A percentile compares a stretch with the other conserved stretches of the same genome.
These are phyloP conservation scores for Pseudogymnoascus sp. DNA, from an alignment of 2,329 filamentous ascomycete species.

Conservation along the genomic window DNA sequence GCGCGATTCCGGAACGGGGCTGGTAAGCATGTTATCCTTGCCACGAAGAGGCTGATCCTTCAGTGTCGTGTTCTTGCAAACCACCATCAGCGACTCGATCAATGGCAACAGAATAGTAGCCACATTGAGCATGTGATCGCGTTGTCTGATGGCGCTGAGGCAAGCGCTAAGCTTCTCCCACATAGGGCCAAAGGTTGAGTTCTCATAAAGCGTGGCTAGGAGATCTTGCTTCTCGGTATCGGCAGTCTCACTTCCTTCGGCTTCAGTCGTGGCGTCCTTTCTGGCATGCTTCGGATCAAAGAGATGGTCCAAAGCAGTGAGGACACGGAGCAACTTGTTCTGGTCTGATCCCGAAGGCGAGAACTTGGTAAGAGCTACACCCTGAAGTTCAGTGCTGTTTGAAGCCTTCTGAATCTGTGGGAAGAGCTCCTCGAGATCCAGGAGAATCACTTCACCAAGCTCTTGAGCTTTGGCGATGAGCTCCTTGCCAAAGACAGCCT, in stretches of 20 bases:
- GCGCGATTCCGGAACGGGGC: slow-evolving; percentile 69
- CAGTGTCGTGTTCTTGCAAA: slow-evolving; percentile 90
- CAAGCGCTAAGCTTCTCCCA: slow-evolving; percentile 92
- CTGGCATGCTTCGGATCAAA: slow-evolving; percentile 74
- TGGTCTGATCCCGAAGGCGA: slow-evolving; percentile 94
- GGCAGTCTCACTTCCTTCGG: slow-evolving; percentile 48
- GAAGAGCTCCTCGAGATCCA: slow-evolving; percentile 77
- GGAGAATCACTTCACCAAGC: slow-evolving; percentile 76
- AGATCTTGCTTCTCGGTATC: slow-evolving; percentile 72
- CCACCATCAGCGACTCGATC: slow-evolving; percentile 96
- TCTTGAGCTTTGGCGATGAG: slow-evolving; percentile 80
- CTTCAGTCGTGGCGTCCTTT: slow-evolving; percentile 35
- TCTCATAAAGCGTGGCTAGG: slow-evolving; percentile 82
- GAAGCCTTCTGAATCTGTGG: slow-evolving; percentile 81
- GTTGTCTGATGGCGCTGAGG: slow-evolving; percentile 77
- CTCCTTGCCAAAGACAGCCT: slow-evolving; percentile 86
- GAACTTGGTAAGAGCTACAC: slow-evolving; percentile 88
- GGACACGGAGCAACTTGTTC: slow-evolving; percentile 84
- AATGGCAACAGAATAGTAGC: slow-evolving; percentile 90
- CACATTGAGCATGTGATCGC: slow-evolving; percentile 93
- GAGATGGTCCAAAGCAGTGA: slow-evolving; percentile 91
- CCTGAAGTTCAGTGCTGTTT: slow-evolving; percentile 90
- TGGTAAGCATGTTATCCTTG: slow-evolving; percentile 68
- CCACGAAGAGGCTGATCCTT: slow-evolving; percentile 30
- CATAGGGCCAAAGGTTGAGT: slow-evolving; percentile 79